phyloP scores from a whole-genome alignment of 2,329 filamentous ascomycete genomes.

The Hypoxylon sp. region DNA sequence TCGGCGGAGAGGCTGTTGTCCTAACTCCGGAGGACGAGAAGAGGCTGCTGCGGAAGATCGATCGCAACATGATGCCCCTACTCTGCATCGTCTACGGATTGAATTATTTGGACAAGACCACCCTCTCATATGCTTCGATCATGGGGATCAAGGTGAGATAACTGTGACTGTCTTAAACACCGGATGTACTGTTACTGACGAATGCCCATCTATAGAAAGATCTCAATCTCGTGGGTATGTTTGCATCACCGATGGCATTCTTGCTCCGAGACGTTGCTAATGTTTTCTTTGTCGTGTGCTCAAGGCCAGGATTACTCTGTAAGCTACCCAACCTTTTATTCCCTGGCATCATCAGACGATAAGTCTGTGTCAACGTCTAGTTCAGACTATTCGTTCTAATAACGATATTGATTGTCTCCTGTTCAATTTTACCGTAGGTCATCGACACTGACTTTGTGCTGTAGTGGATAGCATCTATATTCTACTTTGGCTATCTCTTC shows the following conservation, averaged over 20 bases:
- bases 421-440: neutral
- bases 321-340: constrained; percentile 32
- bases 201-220: constrained; percentile 35
- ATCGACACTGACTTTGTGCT: constrained; percentile 23
- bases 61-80: constrained; percentile 61
- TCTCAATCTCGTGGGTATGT: constrained; percentile 45
- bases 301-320: constrained; percentile 56
- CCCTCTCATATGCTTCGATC: constrained; percentile 61
- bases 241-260: neutral
- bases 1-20: constrained; percentile 52
- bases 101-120: constrained; percentile 64
- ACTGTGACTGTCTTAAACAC: neutral
- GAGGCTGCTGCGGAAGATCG: constrained; percentile 59
- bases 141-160: constrained; percentile 61
- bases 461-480: constrained; percentile 62
- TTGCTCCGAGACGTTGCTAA: constrained; percentile 10
- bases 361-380: neutral
- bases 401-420: neutral
- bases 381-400: neutral
- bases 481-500: constrained; percentile 62
- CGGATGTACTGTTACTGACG: constrained; percentile 16
- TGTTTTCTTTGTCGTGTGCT: neutral
- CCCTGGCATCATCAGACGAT: too few species aligned
- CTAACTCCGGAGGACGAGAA: constrained; percentile 56
- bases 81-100: constrained; percentile 69